Evolutionary conservation across 1,139 yeast genomes (phyloP).

Genomic region (Yueomyces sp.): DNA sequence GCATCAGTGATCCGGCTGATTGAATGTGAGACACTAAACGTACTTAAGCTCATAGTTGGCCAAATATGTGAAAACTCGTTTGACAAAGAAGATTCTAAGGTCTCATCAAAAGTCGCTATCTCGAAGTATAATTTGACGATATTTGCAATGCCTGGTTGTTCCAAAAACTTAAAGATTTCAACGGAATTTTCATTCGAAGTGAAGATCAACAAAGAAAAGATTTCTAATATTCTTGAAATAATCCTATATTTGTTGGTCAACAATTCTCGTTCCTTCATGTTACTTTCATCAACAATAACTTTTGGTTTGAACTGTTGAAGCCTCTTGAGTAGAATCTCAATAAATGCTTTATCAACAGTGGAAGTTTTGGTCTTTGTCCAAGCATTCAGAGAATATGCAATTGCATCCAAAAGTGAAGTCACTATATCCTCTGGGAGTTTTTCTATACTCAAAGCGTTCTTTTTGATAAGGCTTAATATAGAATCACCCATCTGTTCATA

Average conservation of each 20-base stretch:
- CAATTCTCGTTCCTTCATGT: constrained; percentile 25
- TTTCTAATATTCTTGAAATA: constrained; percentile 58
- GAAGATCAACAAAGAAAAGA: constrained; percentile 60
- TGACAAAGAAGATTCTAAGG: constrained; percentile 35
- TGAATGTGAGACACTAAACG: constrained; percentile 40
- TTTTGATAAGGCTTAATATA: constrained; percentile 47
- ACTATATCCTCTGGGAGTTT: constrained; percentile 45
- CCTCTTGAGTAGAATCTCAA: constrained; percentile 36
- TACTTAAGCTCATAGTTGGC: constrained; percentile 35
- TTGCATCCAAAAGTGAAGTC: constrained; percentile 47
- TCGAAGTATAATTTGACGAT: constrained; percentile 26
- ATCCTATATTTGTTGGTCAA: constrained; percentile 45
- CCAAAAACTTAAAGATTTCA: constrained; percentile 35
- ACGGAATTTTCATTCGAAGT: constrained; percentile 37
- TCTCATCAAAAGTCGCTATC: constrained; percentile 31
- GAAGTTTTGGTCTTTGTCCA: constrained; percentile 52
- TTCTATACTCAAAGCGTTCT: constrained; percentile 39
- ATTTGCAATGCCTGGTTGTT: constrained; percentile 28
- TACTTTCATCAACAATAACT: constrained; percentile 5
- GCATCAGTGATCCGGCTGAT: constrained; percentile 40
- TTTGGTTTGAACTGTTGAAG: constrained; percentile 16
- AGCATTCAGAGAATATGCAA: constrained; percentile 52
- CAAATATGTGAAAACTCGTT: constrained; percentile 37
- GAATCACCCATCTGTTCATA: constrained; percentile 17
- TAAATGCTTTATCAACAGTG: constrained; percentile 38